Evolutionary conservation across 2,329 filamentous ascomycete species (phyloP), one percentile per base, ranked within the genome.

Genomic region (Dactylellina sp.): DNA sequence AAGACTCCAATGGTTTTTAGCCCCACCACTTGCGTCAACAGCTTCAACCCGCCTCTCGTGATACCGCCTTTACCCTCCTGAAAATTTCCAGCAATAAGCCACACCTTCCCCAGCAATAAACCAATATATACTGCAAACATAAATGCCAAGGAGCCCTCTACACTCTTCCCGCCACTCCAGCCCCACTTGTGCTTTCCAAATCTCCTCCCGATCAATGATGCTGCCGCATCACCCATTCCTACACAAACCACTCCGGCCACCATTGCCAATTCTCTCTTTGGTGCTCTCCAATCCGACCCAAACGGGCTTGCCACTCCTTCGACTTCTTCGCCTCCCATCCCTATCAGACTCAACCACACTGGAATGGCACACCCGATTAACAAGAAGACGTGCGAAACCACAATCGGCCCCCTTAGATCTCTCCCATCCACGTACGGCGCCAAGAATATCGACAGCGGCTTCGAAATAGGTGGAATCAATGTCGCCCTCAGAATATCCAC

Each of bases 351-450:
- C 28, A 79, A 62, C 95, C 95, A 98, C 1, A 98, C 86, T 0
- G 95, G 95, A 3, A 98, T 93, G 6, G 94, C 94, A 78, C 95
- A 98, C 37, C 95, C 95, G 61, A 98, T 92, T 3, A 98, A 86
- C 9, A 99, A 85, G 80, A 99, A 99, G 55, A 99, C 96, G 80
- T 98, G 95, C 0, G 91, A 96, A 59, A 99, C 91, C 46, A 99
- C 94, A 25, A 99, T 93, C 0, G 95, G 95, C 0, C 95, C 95
- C 32, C 93, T 88, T 61, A 98, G 88, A 80, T 99, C 95, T 76
- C 95, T 86, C 0, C 95, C 95, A 78, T 99, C 95, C 2, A 97
- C 93, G 78, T 97, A 99, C 0, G 95, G 95, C 0, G 92, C 91
- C 2, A 99, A 85, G 80, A 99, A 99, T 20, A 87, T 84, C 0